Evolutionary conservation across 306 rosid species (phyloP).

Genomic region (Sicyos baderoa): DNA sequence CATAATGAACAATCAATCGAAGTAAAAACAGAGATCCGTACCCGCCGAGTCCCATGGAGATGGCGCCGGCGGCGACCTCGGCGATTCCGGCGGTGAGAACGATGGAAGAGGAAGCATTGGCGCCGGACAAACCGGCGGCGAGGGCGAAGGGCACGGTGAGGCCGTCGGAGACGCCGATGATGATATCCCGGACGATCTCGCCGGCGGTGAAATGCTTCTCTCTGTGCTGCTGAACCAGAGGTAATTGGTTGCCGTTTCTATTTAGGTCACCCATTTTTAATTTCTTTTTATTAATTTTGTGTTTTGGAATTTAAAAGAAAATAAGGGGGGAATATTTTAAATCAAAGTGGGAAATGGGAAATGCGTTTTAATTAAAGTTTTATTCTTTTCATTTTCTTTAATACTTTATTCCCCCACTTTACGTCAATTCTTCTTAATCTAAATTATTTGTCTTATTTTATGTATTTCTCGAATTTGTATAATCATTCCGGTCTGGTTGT

Average conservation of each 20-base stretch:
- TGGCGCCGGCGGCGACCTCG: slow-evolving; percentile 65
- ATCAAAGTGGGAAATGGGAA: neutral
- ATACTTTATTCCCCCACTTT: slow-evolving; percentile 1
- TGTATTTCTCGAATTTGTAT: neutral
- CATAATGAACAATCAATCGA: neutral
- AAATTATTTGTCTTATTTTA: neutral
- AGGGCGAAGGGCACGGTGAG: slow-evolving; percentile 72
- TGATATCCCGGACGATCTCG: slow-evolving; percentile 53
- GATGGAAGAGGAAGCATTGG: slow-evolving; percentile 53
- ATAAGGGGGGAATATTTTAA: neutral
- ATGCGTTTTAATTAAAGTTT: neutral
- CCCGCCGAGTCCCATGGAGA: slow-evolving; percentile 63
- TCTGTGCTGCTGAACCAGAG: slow-evolving; percentile 36
- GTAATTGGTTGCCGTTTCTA: slow-evolving; percentile 22
- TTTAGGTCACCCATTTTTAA: slow-evolving; percentile 47
- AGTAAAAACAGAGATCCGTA: neutral
- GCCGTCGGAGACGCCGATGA: slow-evolving; percentile 69
- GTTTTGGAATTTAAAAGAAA: neutral
- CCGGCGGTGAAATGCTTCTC: slow-evolving; percentile 70
- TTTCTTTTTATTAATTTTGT: slow-evolving; percentile 36
- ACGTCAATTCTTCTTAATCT: neutral
- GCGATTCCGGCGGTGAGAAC: slow-evolving; percentile 67
- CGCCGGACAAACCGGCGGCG: slow-evolving; percentile 64
- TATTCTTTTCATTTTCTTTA: neutral
- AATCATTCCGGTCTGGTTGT: neutral